phyloP scores from a whole-genome alignment of 1,284 basidiomycete species.

The Heterobasidion annosum region DNA sequence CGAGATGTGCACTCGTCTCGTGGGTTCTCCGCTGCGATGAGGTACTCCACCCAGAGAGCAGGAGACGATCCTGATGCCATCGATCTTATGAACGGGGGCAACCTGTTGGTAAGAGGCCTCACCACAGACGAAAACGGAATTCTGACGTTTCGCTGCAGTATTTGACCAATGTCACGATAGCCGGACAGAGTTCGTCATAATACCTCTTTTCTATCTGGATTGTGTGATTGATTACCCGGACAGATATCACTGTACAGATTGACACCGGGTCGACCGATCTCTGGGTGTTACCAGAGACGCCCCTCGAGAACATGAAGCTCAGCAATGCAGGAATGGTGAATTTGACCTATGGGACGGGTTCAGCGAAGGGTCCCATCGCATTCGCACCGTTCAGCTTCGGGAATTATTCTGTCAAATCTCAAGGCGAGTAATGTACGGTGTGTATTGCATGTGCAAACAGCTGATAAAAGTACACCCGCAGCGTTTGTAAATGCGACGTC shows the following conservation, averaged over 20 bases:
- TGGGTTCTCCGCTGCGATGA: not conserved
- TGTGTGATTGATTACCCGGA: not conserved
- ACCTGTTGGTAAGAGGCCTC: not conserved
- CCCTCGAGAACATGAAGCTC: not conserved
- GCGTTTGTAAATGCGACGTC: conserved; percentile 20
- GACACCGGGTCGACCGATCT: conserved; percentile 13
- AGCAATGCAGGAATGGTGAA: not conserved
- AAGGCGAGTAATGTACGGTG: conserved; percentile 14
- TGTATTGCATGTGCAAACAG: not conserved
- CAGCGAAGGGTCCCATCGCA: conserved; percentile 13
- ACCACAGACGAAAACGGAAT: not conserved
- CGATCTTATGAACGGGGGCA: not conserved
- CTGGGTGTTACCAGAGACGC: conserved; percentile 5
- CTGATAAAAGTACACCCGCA: conserved; percentile 4
- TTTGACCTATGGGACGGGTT: conserved; percentile 17
- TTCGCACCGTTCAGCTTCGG: conserved; percentile 20
- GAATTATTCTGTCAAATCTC: conserved; percentile 15
- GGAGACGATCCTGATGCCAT: not conserved
- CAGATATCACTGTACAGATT: conserved; percentile 10
- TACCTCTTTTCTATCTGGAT: not conserved
- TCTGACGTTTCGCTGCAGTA: conserved; percentile 1
- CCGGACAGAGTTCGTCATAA: conserved; percentile 3
- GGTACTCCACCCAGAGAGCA: not conserved
- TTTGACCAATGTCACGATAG: conserved; percentile 3
- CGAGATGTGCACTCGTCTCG: not conserved